Conservation (phyloP, 495 filamentous ascomycete species). For the Amniculicola lignicola region DNA sequence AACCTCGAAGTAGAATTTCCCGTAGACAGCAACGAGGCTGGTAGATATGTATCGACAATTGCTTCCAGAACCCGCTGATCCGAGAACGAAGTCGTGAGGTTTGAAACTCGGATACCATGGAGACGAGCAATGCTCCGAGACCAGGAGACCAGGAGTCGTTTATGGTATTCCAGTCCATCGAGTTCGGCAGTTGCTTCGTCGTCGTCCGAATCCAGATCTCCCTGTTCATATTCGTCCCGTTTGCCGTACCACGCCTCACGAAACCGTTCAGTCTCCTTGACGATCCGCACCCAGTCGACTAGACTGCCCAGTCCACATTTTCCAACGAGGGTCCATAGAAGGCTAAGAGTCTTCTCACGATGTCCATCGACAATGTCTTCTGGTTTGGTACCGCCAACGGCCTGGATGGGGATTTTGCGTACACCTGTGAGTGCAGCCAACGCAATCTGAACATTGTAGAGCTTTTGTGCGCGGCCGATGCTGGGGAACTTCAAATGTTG, state of each 20-base stretch:
- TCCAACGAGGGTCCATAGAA: slow-evolving; percentile 61
- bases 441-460: slow-evolving; percentile 61
- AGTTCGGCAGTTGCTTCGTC: slow-evolving; percentile 25
- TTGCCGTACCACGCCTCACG: slow-evolving; percentile 34
- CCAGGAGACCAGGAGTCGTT: slow-evolving; percentile 54
- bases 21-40: slow-evolving; percentile 3
- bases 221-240: slow-evolving; percentile 18
- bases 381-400: slow-evolving; percentile 47
- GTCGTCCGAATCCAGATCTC: slow-evolving; percentile 21
- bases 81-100: slow-evolving; percentile 61
- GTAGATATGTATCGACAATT: slow-evolving; percentile 60
- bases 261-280: slow-evolving; percentile 48
- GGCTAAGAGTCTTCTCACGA: slow-evolving; percentile 62
- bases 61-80: slow-evolving; percentile 55
- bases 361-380: slow-evolving; percentile 67
- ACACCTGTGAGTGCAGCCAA: slow-evolving; percentile 51
- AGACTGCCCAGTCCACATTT: slow-evolving; percentile 54
- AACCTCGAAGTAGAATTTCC: not conserved
- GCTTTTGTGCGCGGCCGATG: slow-evolving; percentile 55
- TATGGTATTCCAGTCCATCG: slow-evolving; percentile 40
- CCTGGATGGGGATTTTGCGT: slow-evolving; percentile 36
- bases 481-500: slow-evolving; percentile 60
- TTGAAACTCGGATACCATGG: slow-evolving; percentile 50
- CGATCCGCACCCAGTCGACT: slow-evolving; percentile 55
- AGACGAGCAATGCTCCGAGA: slow-evolving; percentile 49